Conservation (phyloP, 1,284 basidiomycete species). For the Mrakiaceae sp. region DNA sequence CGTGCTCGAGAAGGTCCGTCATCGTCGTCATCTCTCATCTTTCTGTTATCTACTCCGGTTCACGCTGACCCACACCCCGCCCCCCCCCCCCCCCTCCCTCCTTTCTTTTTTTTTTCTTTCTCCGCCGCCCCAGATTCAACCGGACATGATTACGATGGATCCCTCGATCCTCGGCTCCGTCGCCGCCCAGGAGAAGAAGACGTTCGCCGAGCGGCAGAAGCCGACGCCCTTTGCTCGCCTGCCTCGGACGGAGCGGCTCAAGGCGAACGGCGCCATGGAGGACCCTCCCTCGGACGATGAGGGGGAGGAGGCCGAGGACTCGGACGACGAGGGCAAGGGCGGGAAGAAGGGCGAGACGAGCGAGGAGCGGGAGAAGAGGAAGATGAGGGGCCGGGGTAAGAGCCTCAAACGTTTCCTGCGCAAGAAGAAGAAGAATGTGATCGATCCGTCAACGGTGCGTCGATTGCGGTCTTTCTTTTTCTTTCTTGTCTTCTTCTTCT, state of each 20-base stretch:
- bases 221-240: constrained; percentile 55
- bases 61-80: not conserved
- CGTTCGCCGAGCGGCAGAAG: constrained; percentile 42
- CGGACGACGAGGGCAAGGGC: constrained; percentile 24
- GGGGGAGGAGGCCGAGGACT: constrained; percentile 31
- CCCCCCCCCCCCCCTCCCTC: not conserved
- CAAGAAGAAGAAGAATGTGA: constrained; percentile 84
- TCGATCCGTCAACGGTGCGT: constrained; percentile 72
- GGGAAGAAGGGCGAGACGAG: constrained; percentile 28
- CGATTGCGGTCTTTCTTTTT: not conserved
- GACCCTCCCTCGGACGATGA: constrained; percentile 42
- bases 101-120: not conserved
- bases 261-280: constrained; percentile 58
- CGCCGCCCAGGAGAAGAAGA: constrained; percentile 49
- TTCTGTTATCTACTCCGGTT: not conserved
- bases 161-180: constrained; percentile 69
- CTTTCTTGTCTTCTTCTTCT: not conserved
- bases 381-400: constrained; percentile 74
- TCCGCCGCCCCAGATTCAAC: constrained; percentile 55
- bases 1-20: constrained; percentile 72
- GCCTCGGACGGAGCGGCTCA: constrained; percentile 59
- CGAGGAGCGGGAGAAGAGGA: constrained; percentile 56
- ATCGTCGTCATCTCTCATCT: not conserved
- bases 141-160: constrained; percentile 87
- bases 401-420: constrained; percentile 67